Evolutionary conservation across 108 stramenopile species (phyloP).

Genomic region (Nitzschia sp.): DNA sequence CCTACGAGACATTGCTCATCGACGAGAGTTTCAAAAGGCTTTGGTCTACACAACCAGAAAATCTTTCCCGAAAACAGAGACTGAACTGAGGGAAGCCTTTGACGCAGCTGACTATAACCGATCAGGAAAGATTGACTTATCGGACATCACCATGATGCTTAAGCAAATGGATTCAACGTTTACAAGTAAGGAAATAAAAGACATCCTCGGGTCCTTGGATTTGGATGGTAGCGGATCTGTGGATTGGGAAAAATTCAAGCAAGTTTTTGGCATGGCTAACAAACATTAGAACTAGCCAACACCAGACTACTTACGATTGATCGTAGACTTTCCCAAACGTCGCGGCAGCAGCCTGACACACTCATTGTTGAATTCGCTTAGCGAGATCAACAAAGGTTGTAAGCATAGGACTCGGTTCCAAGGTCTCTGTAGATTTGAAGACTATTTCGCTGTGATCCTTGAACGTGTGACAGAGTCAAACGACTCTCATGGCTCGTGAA

Average conservation of each 20-base stretch:
- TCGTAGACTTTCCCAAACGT: too few relatives aligned
- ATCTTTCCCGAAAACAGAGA: conserved; percentile 54
- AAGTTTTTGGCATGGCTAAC: conserved; percentile 41
- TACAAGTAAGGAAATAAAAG: conserved; percentile 53
- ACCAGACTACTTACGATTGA: too few relatives aligned
- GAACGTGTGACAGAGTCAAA: too few relatives aligned
- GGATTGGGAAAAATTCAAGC: conserved; percentile 60
- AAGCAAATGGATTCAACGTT: conserved; percentile 50
- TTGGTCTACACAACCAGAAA: conserved; percentile 57
- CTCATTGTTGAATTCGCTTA: too few relatives aligned
- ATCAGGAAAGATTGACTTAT: conserved; percentile 22
- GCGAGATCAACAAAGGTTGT: too few relatives aligned
- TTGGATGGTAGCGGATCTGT: conserved; percentile 49
- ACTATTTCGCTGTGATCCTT: too few relatives aligned
- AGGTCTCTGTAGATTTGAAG: too few relatives aligned
- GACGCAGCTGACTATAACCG: conserved; percentile 9
- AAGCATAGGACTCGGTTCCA: too few relatives aligned
- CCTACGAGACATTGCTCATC: conserved; percentile 63
- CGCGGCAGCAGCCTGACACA: too few relatives aligned
- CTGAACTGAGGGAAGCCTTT: conserved; percentile 55
- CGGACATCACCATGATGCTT: conserved; percentile 51
- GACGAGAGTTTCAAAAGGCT: conserved; percentile 86
- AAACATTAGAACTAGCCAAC: too few relatives aligned
- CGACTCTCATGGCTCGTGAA: too few relatives aligned
- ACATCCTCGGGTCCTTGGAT: conserved; percentile 61